These are phyloP conservation scores for Tritrichomonas musculus DNA, from an alignment of 208 protist species.

Conservation along the genomic window DNA sequence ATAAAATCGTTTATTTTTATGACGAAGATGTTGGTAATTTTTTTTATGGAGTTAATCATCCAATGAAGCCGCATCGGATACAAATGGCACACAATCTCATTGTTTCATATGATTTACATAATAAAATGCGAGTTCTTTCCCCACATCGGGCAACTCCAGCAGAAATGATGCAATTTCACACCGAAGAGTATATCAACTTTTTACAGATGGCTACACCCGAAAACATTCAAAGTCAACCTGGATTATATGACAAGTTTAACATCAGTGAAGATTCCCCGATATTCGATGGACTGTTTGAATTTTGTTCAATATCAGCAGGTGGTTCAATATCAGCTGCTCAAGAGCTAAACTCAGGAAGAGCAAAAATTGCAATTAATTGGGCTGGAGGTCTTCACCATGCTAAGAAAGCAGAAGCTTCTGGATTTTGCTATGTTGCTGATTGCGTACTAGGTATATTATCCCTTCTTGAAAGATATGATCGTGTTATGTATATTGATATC, in stretches of 20 bases:
- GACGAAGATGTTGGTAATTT: constrained; percentile 49
- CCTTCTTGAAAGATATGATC: constrained; percentile 65
- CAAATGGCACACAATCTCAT: constrained; percentile 59
- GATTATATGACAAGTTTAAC: constrained; percentile 41
- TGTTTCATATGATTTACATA: constrained; percentile 57
- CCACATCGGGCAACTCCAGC: constrained; percentile 41
- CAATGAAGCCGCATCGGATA: constrained; percentile 60
- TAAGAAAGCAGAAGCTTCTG: too few species aligned
- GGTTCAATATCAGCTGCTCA: constrained; percentile 58
- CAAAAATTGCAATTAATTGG: constrained; percentile 82
- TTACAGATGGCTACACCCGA: constrained; percentile 50
- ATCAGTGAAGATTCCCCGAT: constrained; percentile 56
- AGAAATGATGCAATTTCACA: constrained; percentile 54
- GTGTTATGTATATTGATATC: too few species aligned
- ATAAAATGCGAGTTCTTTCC: constrained; percentile 56
- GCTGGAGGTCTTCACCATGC: too few species aligned
- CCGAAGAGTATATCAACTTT: constrained; percentile 57
- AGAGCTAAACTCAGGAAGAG: constrained; percentile 48
- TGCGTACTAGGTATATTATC: constrained; percentile 80
- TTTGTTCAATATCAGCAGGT: constrained; percentile 48
- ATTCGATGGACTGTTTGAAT: constrained; percentile 54
- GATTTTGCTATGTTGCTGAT: constrained; percentile 86
- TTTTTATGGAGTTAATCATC: constrained; percentile 54
- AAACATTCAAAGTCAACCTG: constrained; percentile 42
- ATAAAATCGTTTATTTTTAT: constrained; percentile 21